Evolutionary conservation across 2,329 filamentous ascomycete genomes (phyloP), one percentile per base, ranked within the genome.

Genomic region (Hypoxylon sp.): DNA sequence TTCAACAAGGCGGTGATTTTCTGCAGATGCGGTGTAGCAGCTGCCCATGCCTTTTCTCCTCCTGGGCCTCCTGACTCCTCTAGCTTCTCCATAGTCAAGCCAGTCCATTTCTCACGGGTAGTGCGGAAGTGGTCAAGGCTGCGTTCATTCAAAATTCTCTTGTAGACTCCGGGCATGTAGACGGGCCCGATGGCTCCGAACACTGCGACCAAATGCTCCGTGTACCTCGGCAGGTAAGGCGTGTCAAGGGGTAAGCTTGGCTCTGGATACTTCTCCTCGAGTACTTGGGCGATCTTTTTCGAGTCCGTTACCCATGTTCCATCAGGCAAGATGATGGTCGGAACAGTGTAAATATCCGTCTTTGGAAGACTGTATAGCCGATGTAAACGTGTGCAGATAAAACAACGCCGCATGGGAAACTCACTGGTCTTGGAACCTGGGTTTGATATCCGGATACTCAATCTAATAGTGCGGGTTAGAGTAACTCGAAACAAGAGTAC

Each of bases 271-370:
- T 80, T 79, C 58, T 83, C 79, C 74, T 93, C 90, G 35, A 93
- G 82, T 17, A 82, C 82, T 13, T 79, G 71, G 13, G 86, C 88
- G 69, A 93, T 93, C 47, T 80, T 79, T 68, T 79, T 81, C 1
- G 88, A 91, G 75, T 93, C 90, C 86, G 89, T 91, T 7, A 91
- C 71, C 73, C 87, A 89, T 0, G 76, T 85, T 17, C 87, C 88
- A 52, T 89, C 84, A 13, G 79, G 77, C 48, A 80, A 65, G 62
- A 77, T 78, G 69, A 80, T 73, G 3, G 79, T 78, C 8, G 80
- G 80, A 66, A 78, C 76, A 32, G 75, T 77, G 59, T 69, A 75
- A 6, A 62, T 10, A 6, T 73, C 58, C 51, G 73, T 77, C 7
- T 79, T 69, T 54, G 87, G 85, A 19, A 87, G 82, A 15, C 83